Base-by-base conservation (phyloP, 179 eudicot genomes). In the Spinacia oleracea region DNA sequence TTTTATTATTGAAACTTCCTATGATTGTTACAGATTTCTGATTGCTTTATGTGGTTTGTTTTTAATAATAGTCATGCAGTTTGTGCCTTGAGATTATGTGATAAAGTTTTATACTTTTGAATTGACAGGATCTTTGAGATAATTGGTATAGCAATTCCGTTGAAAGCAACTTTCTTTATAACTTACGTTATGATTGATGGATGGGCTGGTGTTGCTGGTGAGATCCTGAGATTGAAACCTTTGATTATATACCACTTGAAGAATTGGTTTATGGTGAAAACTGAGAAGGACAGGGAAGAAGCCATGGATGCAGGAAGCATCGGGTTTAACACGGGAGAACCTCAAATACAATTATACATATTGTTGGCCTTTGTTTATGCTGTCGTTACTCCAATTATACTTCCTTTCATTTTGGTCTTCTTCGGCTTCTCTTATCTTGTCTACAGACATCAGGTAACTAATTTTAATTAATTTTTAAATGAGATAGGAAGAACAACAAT, bases 141-240 rank as follows among this genome's bases (percentile, higher is more conserved):
- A 50, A 87, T 91, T 72, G 95, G 95, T 53, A 84, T 88, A 5
- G 90, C 93, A 16, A 87, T 95, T 77, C 97, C 97, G 45, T 87
- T 95, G 92, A 95, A 93, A 78, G 98, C 98, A 72, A 93, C 98
- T 69, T 95, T 95, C 87, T 95, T 95, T 64, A 91, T 95, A 72
- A 95, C 98, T 12, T 95, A 85, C 86, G 90, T 95, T 74, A 95
- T 95, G 98, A 91, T 95, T 58, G 98, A 95, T 78, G 98, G 97
- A 65, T 95, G 98, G 98, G 97, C 98, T 81, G 98, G 97, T 70
- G 83, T 90, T 71, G 98, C 98, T 23, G 98, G 97, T 60, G 98
- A 95, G 88, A 88, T 95, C 75, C 81, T 95, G 75, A 87, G 97
- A 83, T 78, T 95, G 75, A 95, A 93, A 74, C 98, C 98, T 35